phyloP scores from a whole-genome alignment of 2,329 filamentous ascomycete species.

The Metarhizium humberi region DNA sequence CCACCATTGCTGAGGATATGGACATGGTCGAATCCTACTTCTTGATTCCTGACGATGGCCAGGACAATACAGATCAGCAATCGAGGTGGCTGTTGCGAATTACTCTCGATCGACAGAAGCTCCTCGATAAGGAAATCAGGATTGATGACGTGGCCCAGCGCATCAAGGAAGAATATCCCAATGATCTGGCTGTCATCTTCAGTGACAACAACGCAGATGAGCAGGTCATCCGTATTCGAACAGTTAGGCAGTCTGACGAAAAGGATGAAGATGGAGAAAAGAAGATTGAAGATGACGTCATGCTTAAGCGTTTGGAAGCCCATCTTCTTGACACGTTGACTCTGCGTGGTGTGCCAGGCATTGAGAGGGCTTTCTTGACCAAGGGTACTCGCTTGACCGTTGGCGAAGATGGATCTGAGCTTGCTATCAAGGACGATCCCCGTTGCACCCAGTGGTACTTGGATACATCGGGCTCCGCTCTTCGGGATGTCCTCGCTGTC shows the following conservation, averaged over 20 bases:
- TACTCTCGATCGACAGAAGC: constrained; percentile 82
- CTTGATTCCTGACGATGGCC: constrained; percentile 74
- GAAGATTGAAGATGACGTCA: constrained; percentile 74
- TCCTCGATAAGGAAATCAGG: constrained; percentile 86
- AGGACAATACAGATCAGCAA: constrained; percentile 57
- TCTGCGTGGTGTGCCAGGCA: constrained; percentile 79
- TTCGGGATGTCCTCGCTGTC: constrained; percentile 76
- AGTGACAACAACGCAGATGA: constrained; percentile 97
- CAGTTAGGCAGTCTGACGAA: constrained; percentile 59
- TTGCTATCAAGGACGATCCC: constrained; percentile 63
- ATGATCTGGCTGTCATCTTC: constrained; percentile 85
- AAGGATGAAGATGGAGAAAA: constrained; percentile 59
- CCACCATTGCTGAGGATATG: constrained; percentile 75
- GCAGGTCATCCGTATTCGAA: constrained; percentile 86
- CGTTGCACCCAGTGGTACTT: constrained; percentile 89
- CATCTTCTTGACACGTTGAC: constrained; percentile 88
- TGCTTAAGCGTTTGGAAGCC: constrained; percentile 83
- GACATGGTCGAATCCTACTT: constrained; percentile 98
- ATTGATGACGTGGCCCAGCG: constrained; percentile 84
- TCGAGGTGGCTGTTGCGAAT: constrained; percentile 95
- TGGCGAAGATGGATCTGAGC: constrained; percentile 60
- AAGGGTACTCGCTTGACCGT: constrained; percentile 63
- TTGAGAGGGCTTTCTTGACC: constrained; percentile 90
- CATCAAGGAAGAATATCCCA: constrained; percentile 82
- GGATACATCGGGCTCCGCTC: constrained; percentile 83